These are phyloP conservation scores for Rutstroemia sp. DNA, from an alignment of 2,329 filamentous ascomycete species.

Conservation along the genomic window DNA sequence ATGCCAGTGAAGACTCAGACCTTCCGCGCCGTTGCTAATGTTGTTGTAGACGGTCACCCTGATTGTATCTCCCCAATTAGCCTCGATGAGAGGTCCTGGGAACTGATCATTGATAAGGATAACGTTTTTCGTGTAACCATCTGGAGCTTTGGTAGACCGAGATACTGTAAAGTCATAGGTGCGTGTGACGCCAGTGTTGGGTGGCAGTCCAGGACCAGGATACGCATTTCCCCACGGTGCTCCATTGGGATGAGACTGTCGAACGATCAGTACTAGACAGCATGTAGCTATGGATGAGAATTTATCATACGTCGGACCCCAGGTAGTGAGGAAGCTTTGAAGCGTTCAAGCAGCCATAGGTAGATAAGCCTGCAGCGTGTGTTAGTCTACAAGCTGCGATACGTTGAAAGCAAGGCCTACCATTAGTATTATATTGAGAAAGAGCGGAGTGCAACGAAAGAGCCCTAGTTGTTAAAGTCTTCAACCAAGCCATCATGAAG, in stretches of 20 bases:
- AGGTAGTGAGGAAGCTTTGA: constrained; percentile 34
- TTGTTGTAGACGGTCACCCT: constrained; percentile 63
- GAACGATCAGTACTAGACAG: not conserved
- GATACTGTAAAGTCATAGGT: constrained; percentile 28
- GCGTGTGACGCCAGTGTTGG: constrained; percentile 32
- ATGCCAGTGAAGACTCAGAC: constrained; percentile 37
- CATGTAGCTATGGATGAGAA: not conserved
- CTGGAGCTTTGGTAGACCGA: constrained; percentile 28
- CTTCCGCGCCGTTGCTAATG: constrained; percentile 35
- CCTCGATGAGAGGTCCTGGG: constrained; percentile 28
- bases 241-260: constrained; percentile 34
- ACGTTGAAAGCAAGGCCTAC: not conserved
- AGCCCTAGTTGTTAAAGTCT: not conserved
- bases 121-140: constrained; percentile 44
- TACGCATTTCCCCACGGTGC: constrained; percentile 43
- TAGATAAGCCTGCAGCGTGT: constrained; percentile 4
- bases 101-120: constrained; percentile 31
- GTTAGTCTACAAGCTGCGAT: not conserved
- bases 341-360: constrained; percentile 29
- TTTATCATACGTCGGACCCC: constrained; percentile 31
- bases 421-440: constrained; percentile 8
- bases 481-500: constrained; percentile 6
- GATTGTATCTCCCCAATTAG: constrained; percentile 33
- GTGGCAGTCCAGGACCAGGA: constrained; percentile 23
- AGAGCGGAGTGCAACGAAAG: constrained; percentile 4